Base-by-base conservation (phyloP, 1,139 yeast species). In the Chernovozyma sophiae-reginae region DNA sequence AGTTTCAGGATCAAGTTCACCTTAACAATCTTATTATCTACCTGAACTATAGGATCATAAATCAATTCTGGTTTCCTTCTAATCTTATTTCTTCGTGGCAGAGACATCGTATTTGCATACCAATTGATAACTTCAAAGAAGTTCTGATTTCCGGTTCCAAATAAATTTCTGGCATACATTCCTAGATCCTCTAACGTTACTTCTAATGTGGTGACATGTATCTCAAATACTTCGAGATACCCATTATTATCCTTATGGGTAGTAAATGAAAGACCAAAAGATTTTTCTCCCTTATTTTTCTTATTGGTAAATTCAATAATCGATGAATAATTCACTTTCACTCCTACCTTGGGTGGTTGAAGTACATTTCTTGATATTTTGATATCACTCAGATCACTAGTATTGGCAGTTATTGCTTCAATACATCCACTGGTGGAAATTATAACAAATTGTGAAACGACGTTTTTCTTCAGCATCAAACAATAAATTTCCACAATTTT, bases 111-210 rank as follows among this genome's bases (percentile, higher is more conserved):
- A 12, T 30, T 29, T 4, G 18, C 6, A 30, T 16, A 25, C 39
- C 39, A 36, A 19, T 30, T 25, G 3, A 36, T 23, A 4, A 30
- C 36, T 25, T 36, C 39, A 24, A 36, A 36, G 7, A 22, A 30
- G 17, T 32, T 28, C 34, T 28, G 38, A 17, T 19, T 26, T 11
- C 34, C 28, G 3, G 28, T 18, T n/a, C 32, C 38, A 27, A 31
- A 31, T 11, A 31, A 20, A 18, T 25, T 22, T 11, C 31, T 30
- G 6, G 30, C 27, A 17, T 31, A 35, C 13, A 25, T 35, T 10
- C 37, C 37, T 11, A 31, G 25, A 18, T 35, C 38, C 4, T 28
- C 16, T 7, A 13, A 10, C 6, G 11, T 33, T 7, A 31, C 18
- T 8, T 25, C 6, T 15, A n/a, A 8, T 10, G 25, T 19, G n/a